Conservation (phyloP, 2,329 filamentous ascomycete genomes). For the Fusarium sp. region DNA sequence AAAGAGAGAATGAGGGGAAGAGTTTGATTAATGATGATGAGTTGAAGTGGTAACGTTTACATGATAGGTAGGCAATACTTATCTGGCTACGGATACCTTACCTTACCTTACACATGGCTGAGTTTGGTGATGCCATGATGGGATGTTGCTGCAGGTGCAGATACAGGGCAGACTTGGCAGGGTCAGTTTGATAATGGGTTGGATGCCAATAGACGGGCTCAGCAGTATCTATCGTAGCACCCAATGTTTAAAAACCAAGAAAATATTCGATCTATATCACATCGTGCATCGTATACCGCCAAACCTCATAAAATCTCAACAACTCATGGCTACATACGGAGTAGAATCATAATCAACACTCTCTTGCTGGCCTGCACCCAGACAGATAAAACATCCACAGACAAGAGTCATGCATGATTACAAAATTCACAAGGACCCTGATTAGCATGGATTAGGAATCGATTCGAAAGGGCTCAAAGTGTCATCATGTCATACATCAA, state of each 20-base stretch:
- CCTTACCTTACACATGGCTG: not conserved
- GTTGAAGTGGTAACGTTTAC: not conserved
- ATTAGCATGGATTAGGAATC: constrained; percentile 5
- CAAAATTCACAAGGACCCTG: constrained; percentile 10
- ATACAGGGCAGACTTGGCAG: constrained; percentile 13
- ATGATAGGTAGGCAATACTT: not conserved
- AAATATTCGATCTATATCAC: not conserved
- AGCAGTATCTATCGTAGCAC: not conserved
- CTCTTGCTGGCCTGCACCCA: not conserved
- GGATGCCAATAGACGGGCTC: not conserved
- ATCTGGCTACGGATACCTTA: no score
- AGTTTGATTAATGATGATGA: not conserved
- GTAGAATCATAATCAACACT: not conserved
- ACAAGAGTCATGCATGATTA: not conserved
- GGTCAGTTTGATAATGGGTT: not conserved
- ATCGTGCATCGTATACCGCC: not conserved
- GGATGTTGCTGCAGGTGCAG: not conserved
- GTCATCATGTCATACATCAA: constrained; percentile 11
- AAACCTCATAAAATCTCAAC: not conserved
- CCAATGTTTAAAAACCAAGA: not conserved
- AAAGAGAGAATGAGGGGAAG: not conserved
- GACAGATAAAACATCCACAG: not conserved
- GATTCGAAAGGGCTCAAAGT: not conserved
- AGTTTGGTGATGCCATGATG: constrained; percentile 13
- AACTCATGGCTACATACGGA: not conserved